Evolutionary conservation across 2,329 filamentous ascomycete species (phyloP), one percentile per base, ranked within the genome.

Genomic region (Atkinsonella hypoxylon): DNA sequence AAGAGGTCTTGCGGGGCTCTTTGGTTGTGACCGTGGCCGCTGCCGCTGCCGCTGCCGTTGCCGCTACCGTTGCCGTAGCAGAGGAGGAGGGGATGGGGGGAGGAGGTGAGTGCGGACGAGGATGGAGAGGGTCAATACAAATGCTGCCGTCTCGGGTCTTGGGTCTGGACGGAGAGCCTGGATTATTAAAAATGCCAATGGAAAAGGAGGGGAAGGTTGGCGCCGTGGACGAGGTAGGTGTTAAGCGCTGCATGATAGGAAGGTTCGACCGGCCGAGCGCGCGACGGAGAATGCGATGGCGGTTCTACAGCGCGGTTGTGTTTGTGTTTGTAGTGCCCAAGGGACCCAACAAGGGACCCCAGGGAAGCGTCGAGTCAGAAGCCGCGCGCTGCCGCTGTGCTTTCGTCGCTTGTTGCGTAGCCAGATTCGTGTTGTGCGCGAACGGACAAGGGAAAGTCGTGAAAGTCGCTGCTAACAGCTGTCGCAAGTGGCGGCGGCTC

Each of bases 1-100:
- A 76, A 43, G 76, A 79, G 22, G 70, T 62, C 58, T 75, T 73
- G 66, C 75, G 70, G 20, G 50, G 15, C 57, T 75, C 73, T 62
- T 76, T 71, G 30, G 45, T 30, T 11, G 26, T 12, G 45, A 45
- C 38, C 30, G 40, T 39, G 47, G 48, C 20, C 20, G 20, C 5
- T 22, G 20, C 20, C 5, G 20, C 5, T 22, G 5, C 20, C 26
- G 26, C 8, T 26, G 26, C 26, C 8, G 26, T 26, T 26, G 26
- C 26, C 8, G 26, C 8, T 26, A 7, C 26, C 26, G 26, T 12
- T 40, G 49, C 38, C 30, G 40, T 39, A 39, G 49, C 11, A 17
- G 45, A 18, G 3, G 50, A 17, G 31, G 40, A 20, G 12, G 46
- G 41, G 9, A 45, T 36, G 4, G 63, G 62, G 60, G 49, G 66